phyloP scores from a whole-genome alignment of 1,284 basidiomycete species.

The Rhodotorula sp. region DNA sequence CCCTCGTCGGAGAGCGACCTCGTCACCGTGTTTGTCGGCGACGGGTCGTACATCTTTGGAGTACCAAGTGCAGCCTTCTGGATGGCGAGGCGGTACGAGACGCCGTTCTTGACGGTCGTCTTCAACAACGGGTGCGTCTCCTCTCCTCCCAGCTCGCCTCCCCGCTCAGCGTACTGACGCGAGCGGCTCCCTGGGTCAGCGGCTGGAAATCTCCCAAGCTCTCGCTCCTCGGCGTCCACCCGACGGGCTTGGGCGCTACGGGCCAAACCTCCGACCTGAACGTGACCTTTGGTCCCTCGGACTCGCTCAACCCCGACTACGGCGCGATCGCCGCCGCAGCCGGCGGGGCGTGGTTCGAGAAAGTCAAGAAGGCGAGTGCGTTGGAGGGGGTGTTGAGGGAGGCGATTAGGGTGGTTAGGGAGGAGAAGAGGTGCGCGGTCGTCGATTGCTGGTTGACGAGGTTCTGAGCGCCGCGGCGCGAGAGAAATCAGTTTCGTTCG shows the following conservation, averaged over 20 bases:
- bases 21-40: conserved; percentile 62
- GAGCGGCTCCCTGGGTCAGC: neutral
- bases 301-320: conserved; percentile 57
- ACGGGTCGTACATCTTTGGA: conserved; percentile 66
- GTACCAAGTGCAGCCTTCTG: conserved; percentile 66
- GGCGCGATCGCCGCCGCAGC: conserved; percentile 58
- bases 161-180: neutral
- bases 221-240: conserved; percentile 66
- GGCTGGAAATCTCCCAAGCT: conserved; percentile 58
- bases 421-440: conserved; percentile 63
- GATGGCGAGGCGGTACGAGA: conserved; percentile 66
- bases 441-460: conserved; percentile 53
- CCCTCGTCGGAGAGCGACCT: conserved; percentile 53
- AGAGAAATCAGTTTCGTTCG: no score
- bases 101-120: conserved; percentile 67
- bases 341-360: conserved; percentile 63
- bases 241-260: conserved; percentile 58
- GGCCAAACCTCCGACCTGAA: conserved; percentile 57
- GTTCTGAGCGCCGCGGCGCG: conserved; percentile 33
- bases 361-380: conserved; percentile 51
- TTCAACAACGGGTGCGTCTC: conserved; percentile 60
- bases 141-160: conserved; percentile 38
- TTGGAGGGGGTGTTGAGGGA: conserved; percentile 55
- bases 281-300: conserved; percentile 61
- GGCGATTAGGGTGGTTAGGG: conserved; percentile 59